Base-by-base conservation (phyloP, 176 grass and related monocot genomes). In the Ensete glaucum region DNA sequence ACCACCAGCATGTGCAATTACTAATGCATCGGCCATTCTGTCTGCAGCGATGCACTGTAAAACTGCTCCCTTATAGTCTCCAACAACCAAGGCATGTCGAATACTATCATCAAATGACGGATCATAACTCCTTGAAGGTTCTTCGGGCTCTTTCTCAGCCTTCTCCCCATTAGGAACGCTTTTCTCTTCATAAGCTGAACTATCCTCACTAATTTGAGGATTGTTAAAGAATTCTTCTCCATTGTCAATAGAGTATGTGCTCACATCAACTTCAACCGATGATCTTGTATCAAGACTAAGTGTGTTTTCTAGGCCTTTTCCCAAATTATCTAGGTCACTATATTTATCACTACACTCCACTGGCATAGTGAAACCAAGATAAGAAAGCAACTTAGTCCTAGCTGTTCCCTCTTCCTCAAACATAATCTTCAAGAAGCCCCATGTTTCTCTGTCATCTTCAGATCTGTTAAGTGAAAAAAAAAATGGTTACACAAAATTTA, bases 191-290 rank as follows among this genome's bases (percentile, higher is more conserved):
- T 82, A 24, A 9, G 73, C 19, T 69, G 87, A 54, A 24, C 50
- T 83, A 78, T 88, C 62, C 57, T 91, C 85, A 79, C 77, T 74
- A 70, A 86, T 73, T 75, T 87, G 84, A 87, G 88, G 88, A 82
- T 99, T 99, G 79, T 94, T 99, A 56, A 99, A 99, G 76, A 99
- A 99, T n/a, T 99, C 95, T 15, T 99, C 95, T 21, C 91, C 95
- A 7, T 91, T 91, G 43, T 99, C 95, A 76, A 80, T 82, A 68
- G 87, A 26, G 77, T 91, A 91, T 71, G 84, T 77, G 81, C 70
- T 78, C 72, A 76, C 88, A 2, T 51, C 49, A 71, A 62, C 80
- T 85, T 87, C 80, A 51, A 81, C 64, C 9, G 51, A 26, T 71
- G 77, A 65, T 50, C 75, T 81, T 52, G 83, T 82, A 81, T 91